Evolutionary conservation across 2,329 filamentous ascomycete genomes (phyloP), one percentile per base, ranked within the genome.

Genomic region (Geoglossum cookeanum): DNA sequence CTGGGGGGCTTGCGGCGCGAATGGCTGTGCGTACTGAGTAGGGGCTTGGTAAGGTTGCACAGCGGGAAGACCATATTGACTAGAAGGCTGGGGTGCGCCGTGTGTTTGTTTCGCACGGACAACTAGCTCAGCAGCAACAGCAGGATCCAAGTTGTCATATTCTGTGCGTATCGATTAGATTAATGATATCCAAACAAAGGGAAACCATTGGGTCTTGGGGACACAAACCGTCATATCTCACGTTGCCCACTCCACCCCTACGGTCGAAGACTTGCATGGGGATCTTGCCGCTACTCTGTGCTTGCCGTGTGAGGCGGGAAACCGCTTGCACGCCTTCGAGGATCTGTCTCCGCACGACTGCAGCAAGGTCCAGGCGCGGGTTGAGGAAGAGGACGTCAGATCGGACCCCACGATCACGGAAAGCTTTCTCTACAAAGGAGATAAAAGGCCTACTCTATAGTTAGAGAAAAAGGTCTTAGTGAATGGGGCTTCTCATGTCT

Each of bases 301-400:
- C 79, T 51, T 76, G 74, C 55, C 80, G 74, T 59, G 85, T 82
- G 13, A 97, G 77, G 63, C 88, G 84, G 4, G 87, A 81, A 13
- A 96, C 85, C 7, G 85, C 91, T 55, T 87, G 78, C 1, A 96
- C 91, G 17, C 92, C 91, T 68, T 97, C 90, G 9, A 90, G 73
- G 42, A 94, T 86, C 66, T 95, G 88, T 56, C 86, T 78, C 62
- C 87, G 83, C 56, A 96, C 80, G n/a, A 95, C 82, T 4, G 84
- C 79, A 39, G 84, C 80, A 60, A 90, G 81, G 17, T 85, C 79
- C 51, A 94, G 80, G 27, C 85, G 81, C 33, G 87, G 82, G 57
- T 83, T 84, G 51, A 96, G 74, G 62, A 85, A 84, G 70, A 95
- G 83, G 22, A 89, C 82, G 64, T 94, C 85, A 13, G 84, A 83